phyloP scores from a whole-genome alignment of 305 asterid genomes.

The Solanum chacoense region DNA sequence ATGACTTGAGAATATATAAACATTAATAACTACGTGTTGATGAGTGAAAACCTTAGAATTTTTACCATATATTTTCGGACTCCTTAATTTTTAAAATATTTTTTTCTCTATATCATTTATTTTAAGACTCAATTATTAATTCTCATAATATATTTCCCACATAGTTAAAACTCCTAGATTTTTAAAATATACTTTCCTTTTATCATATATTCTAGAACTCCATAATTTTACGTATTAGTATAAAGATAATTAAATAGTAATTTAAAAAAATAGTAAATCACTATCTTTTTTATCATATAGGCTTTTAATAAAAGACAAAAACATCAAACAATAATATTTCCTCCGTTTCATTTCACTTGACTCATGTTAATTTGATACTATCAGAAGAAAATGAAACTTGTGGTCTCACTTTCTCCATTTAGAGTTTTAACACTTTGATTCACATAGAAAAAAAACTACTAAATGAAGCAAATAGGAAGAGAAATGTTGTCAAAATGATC shows the following conservation, averaged over 20 bases:
- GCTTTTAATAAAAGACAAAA: rapidly evolving
- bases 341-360: neutral
- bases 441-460: neutral
- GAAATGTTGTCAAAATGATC: neutral
- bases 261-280: neutral
- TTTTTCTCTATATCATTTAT: neutral
- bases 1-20: neutral
- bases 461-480: neutral
- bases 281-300: neutral
- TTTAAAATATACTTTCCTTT: too few relatives aligned
- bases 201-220: neutral
- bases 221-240: neutral
- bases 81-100: too few relatives aligned
- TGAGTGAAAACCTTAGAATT: neutral
- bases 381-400: neutral
- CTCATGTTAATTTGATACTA: neutral
- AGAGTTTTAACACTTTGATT: neutral
- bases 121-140: neutral
- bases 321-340: neutral
- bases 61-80: neutral
- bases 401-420: neutral
- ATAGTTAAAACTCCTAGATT: neutral
- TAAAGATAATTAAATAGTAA: neutral
- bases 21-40: neutral
- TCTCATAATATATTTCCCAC: too few relatives aligned